Base-by-base conservation (phyloP, 257 asterid genomes). In the Rauvolfia tetraphylla region DNA sequence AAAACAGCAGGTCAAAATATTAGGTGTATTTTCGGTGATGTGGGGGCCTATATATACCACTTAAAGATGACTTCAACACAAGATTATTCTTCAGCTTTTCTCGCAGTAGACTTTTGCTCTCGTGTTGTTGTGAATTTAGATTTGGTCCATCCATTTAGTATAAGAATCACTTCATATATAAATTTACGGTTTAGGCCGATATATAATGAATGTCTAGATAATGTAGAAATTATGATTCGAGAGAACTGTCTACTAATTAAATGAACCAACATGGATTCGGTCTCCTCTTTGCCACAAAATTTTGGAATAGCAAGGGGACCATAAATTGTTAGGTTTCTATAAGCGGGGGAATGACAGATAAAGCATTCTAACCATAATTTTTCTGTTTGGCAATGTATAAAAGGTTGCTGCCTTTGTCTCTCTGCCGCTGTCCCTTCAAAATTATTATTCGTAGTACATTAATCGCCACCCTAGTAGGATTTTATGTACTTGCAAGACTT, bases 11-110 rank as follows among this genome's bases (percentile, higher is more conserved):
- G 66, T 73, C 68, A 76, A 83, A 76, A 39, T 61, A 56, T 73
- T 78, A 75, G 83, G 79, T 75, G 46, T 3, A 29, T 66, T 63
- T 69, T 42, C 48, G 41, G 51, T 29, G 31, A 31, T 42, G 57
- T 48, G 84, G 61, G 85, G 78, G 58, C 44, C n/a, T n/a, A n/a
- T 54, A 14, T 31, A 46, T 5, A 61, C 1, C 42, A 59, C 15
- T 25, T 71, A 10, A 8, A 80, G 51, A 76, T 12, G 29, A 20
- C 36, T 58, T 57, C 61, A 39, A 68, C 34, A 66, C 29, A 36
- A 17, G 58, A 53, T 51, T 78, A 53, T 49, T 62, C 34, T 66
- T 74, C 34, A 25, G 29, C 56, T 75, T 70, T 67, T 75, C 25
- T 63, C 33, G 49, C 20, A 23, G 25, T 54, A n/a, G 68, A 38